A percentile compares a stretch with the other conserved stretches of the same genome.
Conservation (phyloP, 495 filamentous ascomycete genomes). For the Neurospora terricola region DNA sequence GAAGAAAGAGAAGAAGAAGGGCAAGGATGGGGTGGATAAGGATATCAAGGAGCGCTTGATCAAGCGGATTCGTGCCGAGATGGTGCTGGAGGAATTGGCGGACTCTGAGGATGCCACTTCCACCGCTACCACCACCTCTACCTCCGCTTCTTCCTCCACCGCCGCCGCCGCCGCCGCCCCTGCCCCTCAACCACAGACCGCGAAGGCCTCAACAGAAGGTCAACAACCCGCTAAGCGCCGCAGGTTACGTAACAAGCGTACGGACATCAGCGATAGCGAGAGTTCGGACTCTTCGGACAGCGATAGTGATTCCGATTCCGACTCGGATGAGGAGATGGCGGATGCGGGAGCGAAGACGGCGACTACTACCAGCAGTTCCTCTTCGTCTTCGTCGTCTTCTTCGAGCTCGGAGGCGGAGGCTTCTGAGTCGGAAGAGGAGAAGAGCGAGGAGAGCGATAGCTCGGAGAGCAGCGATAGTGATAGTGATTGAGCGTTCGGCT, state of each 20-base stretch:
- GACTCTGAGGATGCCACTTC: slow-evolving; percentile 27
- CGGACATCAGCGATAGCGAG: slow-evolving; percentile 27
- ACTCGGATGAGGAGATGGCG: background rate
- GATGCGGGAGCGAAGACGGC: slow-evolving; percentile 6
- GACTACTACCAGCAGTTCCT: slow-evolving; percentile 20
- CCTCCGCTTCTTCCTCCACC: slow-evolving; percentile 19
- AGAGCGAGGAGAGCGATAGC: slow-evolving; percentile 9
- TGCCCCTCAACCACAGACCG: slow-evolving; percentile 6
- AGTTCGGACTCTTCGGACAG: slow-evolving; percentile 11
- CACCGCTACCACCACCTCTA: slow-evolving; percentile 14
- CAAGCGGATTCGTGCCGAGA: slow-evolving; percentile 41
- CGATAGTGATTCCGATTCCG: slow-evolving; percentile 13
- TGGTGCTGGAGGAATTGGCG: slow-evolving; percentile 34
- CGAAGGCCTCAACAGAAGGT: slow-evolving; percentile 24
- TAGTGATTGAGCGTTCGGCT: too few species aligned
- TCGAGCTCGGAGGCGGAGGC: slow-evolving; percentile 5
- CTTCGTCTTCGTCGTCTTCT: slow-evolving; percentile 18
- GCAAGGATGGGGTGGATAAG: slow-evolving; percentile 13
- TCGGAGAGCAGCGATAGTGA: slow-evolving; percentile 1
- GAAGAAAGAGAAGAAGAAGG: background rate
- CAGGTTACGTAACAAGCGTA: slow-evolving; percentile 42
- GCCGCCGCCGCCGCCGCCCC: background rate
- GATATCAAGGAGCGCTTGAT: slow-evolving; percentile 36
- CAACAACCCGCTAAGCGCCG: slow-evolving; percentile 41
- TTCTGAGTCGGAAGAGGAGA: slow-evolving; percentile 8